phyloP scores from a whole-genome alignment of 192 early-diverging fungal species.

The Dispira simplex region DNA sequence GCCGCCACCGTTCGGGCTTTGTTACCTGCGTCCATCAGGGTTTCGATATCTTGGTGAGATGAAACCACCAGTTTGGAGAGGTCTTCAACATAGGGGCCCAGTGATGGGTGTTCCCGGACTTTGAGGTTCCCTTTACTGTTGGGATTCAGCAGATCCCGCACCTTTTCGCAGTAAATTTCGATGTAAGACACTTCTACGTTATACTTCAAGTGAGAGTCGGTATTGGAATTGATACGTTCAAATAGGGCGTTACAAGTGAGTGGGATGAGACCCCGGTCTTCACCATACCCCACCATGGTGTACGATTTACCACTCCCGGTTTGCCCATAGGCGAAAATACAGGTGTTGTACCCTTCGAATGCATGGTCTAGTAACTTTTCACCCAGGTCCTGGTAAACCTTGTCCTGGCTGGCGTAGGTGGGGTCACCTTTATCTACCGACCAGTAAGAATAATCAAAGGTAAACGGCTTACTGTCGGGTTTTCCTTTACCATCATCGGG shows the following conservation, averaged over 20 bases:
- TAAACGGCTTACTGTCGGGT: conserved; percentile 42
- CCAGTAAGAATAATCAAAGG: conserved; percentile 87
- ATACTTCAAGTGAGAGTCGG: conserved; percentile 29
- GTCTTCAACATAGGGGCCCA: conserved; percentile 87
- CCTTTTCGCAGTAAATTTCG: conserved; percentile 83
- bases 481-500: conserved; percentile 15
- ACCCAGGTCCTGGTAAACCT: conserved; percentile 62
- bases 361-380: conserved; percentile 68
- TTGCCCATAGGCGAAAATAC: conserved; percentile 75
- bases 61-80: conserved; percentile 68
- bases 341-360: conserved; percentile 81
- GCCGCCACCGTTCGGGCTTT: conserved; percentile 74
- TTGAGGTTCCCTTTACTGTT: conserved; percentile 57
- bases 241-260: conserved; percentile 71
- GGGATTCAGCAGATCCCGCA: conserved; percentile 67
- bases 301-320: conserved; percentile 38
- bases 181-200: conserved; percentile 76
- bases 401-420: conserved; percentile 53
- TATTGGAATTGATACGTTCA: conserved; percentile 31
- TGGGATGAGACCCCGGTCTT: conserved; percentile 77
- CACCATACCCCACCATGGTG: conserved; percentile 61
- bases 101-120: conserved; percentile 64
- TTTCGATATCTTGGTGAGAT: conserved; percentile 48
- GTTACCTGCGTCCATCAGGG: conserved; percentile 68
- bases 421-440: conserved; percentile 46